Percentiles rank a stretch among this genome's conserved stretches.
Conservation (phyloP, 1,284 basidiomycete species). For the Entoloma clypeatum region DNA sequence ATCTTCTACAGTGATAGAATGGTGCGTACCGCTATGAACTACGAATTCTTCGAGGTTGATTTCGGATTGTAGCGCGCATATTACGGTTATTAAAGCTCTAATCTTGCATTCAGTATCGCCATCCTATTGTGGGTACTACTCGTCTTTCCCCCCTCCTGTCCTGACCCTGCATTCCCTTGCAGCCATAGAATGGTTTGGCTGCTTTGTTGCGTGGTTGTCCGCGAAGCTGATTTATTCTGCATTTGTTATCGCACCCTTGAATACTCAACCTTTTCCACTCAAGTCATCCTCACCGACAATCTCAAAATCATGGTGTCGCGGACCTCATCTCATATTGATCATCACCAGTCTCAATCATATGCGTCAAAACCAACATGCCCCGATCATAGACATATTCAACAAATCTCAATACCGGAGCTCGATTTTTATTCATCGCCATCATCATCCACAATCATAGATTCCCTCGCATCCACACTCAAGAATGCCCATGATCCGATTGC, state of each 20-base stretch:
- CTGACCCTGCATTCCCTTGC: too few relatives aligned
- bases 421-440: conserved; percentile 10
- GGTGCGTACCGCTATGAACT: conserved; percentile 22
- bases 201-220: too few relatives aligned
- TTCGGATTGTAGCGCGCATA: conserved; percentile 34
- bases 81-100: conserved; percentile 31
- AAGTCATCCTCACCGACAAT: too few relatives aligned
- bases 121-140: conserved; percentile 19
- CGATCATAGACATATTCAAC: conserved; percentile 1
- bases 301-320: too few relatives aligned
- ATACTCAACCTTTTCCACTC: too few relatives aligned
- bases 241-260: too few relatives aligned
- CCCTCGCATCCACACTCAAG: conserved; percentile 1
- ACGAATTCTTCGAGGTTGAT: conserved; percentile 1
- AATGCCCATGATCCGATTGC: too few relatives aligned
- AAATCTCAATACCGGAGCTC: conserved; percentile 18
- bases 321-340: too few relatives aligned
- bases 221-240: too few relatives aligned
- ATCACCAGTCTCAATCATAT: conserved; percentile 6
- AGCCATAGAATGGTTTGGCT: too few relatives aligned
- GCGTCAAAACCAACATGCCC: not conserved
- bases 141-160: too few relatives aligned
- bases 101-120: too few relatives aligned
- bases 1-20: conserved; percentile 32
- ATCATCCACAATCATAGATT: conserved; percentile 1